Evolutionary conservation across 257 asterid species (phyloP), one percentile per base, ranked within the genome.

Genomic region (Penstemon barbatus): DNA sequence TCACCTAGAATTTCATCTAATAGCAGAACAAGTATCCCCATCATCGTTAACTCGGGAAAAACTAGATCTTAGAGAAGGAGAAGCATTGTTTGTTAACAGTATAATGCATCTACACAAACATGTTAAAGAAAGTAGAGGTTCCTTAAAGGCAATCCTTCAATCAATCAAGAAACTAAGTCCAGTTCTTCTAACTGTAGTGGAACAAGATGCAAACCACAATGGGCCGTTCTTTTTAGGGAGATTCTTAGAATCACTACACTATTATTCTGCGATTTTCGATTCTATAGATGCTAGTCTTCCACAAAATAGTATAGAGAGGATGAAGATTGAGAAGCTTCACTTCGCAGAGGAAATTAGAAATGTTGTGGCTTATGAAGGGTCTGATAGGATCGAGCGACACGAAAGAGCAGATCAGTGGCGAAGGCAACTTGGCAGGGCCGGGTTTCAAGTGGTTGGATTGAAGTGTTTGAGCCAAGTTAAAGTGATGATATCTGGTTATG

Each of bases 151-250:
- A 11, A 57, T 81, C 45, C 87, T 84, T 4, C 85, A 81, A 59
- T 67, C 87, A 39, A 71, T 87, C 70, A 81, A 81, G 83, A 78
- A 72, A 51, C 77, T 87, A 4, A 59, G 49, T 10, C 95, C 91
- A 5, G 1, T 53, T 4, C 70, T 83, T 4, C 61, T 87, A 5
- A 85, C 86, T 15, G 80, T 87, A 40, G 86, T 85, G 57, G 89
- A 87, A 74, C 95, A 87, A 76, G 95, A 87, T 49, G 89, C 86
- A 1, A 81, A 79, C 75, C 91, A 84, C 66, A 85, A 85, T 9
- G 91, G 87, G 5, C 89, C 87, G 0, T 83, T 78, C 63, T 87
- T 85, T 62, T 81, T 87, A 1, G 86, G 85, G 9, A 78, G 95
- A 61, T 87, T 87, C 61, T 64, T 87, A 45, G 90, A 84, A 48